Percentiles rank a stretch among this genome's conserved stretches.
phyloP scores from a whole-genome alignment of 2,329 filamentous ascomycete species.

The Epichloe sylvatica region DNA sequence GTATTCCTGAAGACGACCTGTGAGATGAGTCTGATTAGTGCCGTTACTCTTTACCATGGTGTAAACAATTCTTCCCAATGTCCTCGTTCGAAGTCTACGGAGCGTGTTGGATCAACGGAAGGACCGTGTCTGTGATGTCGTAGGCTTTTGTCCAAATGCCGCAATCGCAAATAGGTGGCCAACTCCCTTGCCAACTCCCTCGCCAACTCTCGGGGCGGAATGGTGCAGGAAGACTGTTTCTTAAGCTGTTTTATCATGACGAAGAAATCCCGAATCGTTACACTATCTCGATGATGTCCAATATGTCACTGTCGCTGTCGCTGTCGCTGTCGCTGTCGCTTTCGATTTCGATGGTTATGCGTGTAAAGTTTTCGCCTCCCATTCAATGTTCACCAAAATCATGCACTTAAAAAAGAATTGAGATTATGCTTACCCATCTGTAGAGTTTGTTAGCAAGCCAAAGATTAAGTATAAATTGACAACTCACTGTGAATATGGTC shows the following conservation, averaged over 20 bases:
- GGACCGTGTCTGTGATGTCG: background rate
- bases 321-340: background rate
- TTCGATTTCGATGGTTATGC: background rate
- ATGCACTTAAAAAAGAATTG: constrained; percentile 7
- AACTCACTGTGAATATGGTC: constrained; percentile 37
- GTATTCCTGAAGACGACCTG: constrained; percentile 99
- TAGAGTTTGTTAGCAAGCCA: constrained; percentile 23
- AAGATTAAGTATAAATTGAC: constrained; percentile 21
- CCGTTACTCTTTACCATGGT: background rate
- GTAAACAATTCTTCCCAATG: too few species aligned
- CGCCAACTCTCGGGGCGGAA: background rate
- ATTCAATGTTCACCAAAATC: background rate
- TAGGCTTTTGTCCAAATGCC: background rate
- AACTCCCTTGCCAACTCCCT: background rate
- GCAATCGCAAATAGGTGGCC: background rate
- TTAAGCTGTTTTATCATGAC: too few species aligned
- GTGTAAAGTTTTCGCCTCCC: background rate
- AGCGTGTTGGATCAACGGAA: background rate
- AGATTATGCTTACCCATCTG: constrained; percentile 47
- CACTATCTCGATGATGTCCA: background rate
- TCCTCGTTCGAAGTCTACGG: background rate
- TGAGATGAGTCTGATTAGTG: constrained; percentile 2
- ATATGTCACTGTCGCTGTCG: background rate
- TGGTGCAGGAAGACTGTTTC: too few species aligned
- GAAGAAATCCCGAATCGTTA: background rate